Evolutionary conservation across 306 rosid species (phyloP).

Genomic region (Cyclanthera cordifolia): DNA sequence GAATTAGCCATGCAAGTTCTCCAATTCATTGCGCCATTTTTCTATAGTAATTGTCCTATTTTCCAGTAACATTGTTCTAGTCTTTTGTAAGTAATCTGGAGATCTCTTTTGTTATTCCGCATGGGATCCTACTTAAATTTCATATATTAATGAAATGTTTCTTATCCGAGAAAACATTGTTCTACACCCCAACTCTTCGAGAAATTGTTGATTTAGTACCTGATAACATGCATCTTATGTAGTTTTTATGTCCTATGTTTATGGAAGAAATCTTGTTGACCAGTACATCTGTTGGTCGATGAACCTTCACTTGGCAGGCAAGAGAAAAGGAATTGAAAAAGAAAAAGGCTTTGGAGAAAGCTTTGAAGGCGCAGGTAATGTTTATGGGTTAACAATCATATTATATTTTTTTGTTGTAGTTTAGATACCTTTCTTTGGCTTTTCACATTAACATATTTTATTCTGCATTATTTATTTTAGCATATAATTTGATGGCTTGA

Average conservation of each 20-base stretch:
- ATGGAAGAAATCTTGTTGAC: not conserved
- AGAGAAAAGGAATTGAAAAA: conserved; percentile 83
- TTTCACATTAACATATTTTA: not conserved
- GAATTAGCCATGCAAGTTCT: not conserved
- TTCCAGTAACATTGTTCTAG: not conserved
- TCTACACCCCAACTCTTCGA: too few species aligned
- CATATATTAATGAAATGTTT: too few species aligned
- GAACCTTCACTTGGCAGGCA: conserved; percentile 40
- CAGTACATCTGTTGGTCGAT: conserved; percentile 2
- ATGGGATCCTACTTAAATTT: too few species aligned
- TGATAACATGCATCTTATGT: not conserved
- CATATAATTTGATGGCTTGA: not conserved
- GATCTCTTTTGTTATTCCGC: too few species aligned
- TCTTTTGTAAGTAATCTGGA: too few species aligned
- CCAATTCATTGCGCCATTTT: not conserved
- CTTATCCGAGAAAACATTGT: too few species aligned
- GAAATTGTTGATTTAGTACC: not conserved
- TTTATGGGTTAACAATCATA: too few species aligned
- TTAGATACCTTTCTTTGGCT: not conserved
- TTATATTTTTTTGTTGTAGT: not conserved
- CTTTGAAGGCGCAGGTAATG: conserved; percentile 60
- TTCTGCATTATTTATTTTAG: conserved; percentile 5
- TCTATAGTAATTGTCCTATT: not conserved
- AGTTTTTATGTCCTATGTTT: not conserved
- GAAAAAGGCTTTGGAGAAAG: conserved; percentile 64